Evolutionary conservation across 495 filamentous ascomycete species (phyloP).

Genomic region (Podospora comata): DNA sequence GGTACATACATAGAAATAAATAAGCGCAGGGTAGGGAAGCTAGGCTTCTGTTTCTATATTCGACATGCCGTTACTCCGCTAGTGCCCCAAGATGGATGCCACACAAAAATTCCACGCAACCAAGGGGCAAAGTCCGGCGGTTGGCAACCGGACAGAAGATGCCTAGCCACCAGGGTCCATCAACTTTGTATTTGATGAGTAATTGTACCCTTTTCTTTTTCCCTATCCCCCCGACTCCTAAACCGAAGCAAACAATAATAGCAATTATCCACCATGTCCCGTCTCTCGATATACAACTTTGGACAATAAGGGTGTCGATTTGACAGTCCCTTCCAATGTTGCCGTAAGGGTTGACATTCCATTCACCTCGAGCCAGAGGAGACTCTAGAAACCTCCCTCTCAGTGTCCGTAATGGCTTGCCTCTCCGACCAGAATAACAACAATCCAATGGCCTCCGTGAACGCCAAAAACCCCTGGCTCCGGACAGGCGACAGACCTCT

Average conservation of each 20-base stretch:
- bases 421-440: no score
- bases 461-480: no score
- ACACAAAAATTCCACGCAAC: background rate
- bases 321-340: background rate
- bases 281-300: background rate
- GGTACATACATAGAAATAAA: background rate
- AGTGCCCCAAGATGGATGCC: background rate
- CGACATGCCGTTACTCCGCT: background rate
- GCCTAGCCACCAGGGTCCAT: background rate
- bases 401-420: no score
- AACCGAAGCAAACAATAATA: background rate
- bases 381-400: background rate
- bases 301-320: background rate
- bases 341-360: background rate
- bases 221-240: background rate
- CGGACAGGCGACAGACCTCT: no score
- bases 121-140: slow-evolving; percentile 9
- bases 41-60: background rate
- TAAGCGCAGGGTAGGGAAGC: background rate
- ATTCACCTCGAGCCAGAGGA: background rate
- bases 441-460: no score
- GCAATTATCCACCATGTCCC: background rate
- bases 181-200: background rate
- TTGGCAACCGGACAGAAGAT: background rate
- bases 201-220: background rate